Evolutionary conservation across 257 asterid genomes (phyloP), one percentile per base, ranked within the genome.

Genomic region (Fraxinus cuspidata): DNA sequence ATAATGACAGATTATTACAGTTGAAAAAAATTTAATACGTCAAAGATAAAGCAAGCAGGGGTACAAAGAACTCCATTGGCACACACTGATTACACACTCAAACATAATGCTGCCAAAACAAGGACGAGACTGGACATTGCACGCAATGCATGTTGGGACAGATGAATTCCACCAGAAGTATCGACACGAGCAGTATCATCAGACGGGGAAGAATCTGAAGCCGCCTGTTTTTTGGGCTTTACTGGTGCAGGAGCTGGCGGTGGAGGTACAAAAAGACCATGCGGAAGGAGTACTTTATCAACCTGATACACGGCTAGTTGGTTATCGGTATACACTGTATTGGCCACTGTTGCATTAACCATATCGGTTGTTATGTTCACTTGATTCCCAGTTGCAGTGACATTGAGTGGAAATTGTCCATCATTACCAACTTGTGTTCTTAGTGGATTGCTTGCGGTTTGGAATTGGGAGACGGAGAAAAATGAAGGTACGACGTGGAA

Each of bases 171-270:
- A 56, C 66, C 73, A 18, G 90, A 88, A 71, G 90, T 76, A 70
- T 75, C 70, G 15, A 42, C 76, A 16, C 71, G 64, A 10, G 49
- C 49, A 40, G 49, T 40, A 15, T 47, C 56, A 47, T 47, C 56
- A 13, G 56, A 19, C 6, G 69, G 71, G 7, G 82, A 74, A 11
- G 80, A 70, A 44, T 40, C 34, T 0, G 82, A 1, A 70, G 73
- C 21, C 23, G 78, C 67, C 40, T 75, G 11, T 69, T 88, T 87
- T 72, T 77, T 77, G 19, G 58, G 71, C 38, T 77, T 80, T 7
- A 79, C 5, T 27, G 92, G 90, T 0, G 90, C 88, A 7, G 92
- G 95, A 7, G 93, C 83, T 1, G 92, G 93, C 0, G 92, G 85
- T 2, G 87, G 88, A 65, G 88, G 53, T 1, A 74, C 81, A 37